Conservation (phyloP, 257 asterid species). For the Solanum pimpinellifolium region DNA sequence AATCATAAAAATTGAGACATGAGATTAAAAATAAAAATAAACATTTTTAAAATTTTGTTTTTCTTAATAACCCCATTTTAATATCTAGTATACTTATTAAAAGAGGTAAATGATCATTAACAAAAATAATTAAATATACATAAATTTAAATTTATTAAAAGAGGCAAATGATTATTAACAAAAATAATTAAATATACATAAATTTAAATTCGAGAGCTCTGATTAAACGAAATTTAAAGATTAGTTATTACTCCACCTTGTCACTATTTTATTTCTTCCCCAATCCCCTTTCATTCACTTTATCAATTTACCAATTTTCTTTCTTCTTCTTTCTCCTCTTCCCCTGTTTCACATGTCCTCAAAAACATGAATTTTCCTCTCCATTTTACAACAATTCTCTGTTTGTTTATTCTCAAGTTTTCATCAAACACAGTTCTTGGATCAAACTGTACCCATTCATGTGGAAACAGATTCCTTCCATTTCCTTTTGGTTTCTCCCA, state of each 20-base stretch:
- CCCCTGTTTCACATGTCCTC: neutral
- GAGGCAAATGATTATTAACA: neutral
- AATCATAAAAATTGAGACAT: no score
- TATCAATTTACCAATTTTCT: neutral
- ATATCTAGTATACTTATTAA: neutral
- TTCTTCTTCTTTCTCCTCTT: neutral
- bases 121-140: neutral
- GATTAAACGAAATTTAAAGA: fast-evolving
- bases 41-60: neutral
- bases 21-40: no score
- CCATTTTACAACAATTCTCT: neutral
- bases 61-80: neutral
- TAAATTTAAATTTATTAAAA: neutral
- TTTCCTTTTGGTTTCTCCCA: slow-evolving; percentile 72
- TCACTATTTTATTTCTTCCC: neutral
- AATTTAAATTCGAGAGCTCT: fast-evolving
- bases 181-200: neutral
- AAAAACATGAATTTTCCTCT: neutral
- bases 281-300: neutral
- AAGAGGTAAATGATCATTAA: neutral
- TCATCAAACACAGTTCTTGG: neutral
- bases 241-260: neutral
- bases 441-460: slow-evolving; percentile 34
- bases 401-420: neutral
- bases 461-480: slow-evolving; percentile 33